Evolutionary conservation across 164 flowering plant species (phyloP), one percentile per base, ranked within the genome.

Genomic region (Cinnamomum chago): DNA sequence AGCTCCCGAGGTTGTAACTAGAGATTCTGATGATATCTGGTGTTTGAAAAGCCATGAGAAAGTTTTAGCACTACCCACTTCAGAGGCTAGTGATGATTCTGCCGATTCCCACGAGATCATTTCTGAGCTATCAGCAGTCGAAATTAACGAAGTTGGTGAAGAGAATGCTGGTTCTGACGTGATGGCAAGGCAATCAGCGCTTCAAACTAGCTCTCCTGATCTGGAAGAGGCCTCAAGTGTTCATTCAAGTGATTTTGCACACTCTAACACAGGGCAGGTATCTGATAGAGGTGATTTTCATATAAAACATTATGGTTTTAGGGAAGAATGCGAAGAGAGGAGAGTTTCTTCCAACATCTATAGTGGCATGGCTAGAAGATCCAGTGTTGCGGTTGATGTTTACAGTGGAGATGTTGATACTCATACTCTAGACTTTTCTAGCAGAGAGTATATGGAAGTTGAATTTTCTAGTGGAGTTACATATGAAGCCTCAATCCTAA

Each of bases 331-430:
- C 60, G 81, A 20, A 70, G 69, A 65, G 15, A 50, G 55, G 51
- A 67, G 55, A 62, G 73, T 67, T 72, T 73, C 76, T 33, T 74
- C 80, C 23, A 76, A 20, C 60, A 24, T 72, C 7, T 62, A 71
- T 47, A 25, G 79, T 40, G 85, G 80, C 77, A 69, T 84, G 24
- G 76, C 84, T 60, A 82, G 77, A 76, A 70, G 71, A 51, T 76
- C 78, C 6, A 68, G 50, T 62, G 58, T 72, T 23, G 78, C 70
- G 18, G 50, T 67, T 76, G 79, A 76, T 73, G 70, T 18, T 18
- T 67, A 80, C 17, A 65, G 50, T 70, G 78, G 74, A 74, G 68
- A 76, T 51, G 71, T 64, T 28, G 77, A 80, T 58, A 77, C 25
- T 30, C 17, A 79, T 58, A 77, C 25, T 30, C 17, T 76, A 64